Evolutionary conservation across 805 yeast genomes (phyloP), one percentile per base, ranked within the genome.

Genomic region (Wickerhamiella spandovensis): DNA sequence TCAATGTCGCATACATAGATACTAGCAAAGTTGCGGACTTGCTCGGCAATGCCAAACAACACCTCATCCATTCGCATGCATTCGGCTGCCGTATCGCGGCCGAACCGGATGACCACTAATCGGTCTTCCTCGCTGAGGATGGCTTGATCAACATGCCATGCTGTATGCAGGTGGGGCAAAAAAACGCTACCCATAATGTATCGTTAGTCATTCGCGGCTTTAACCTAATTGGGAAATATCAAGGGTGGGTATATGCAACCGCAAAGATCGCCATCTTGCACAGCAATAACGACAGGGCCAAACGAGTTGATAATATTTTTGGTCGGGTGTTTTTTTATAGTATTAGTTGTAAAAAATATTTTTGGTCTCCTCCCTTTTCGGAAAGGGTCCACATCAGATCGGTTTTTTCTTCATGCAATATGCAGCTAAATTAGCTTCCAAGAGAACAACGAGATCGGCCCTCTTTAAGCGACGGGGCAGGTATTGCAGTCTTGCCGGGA

Each of bases 61-160:
- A 85, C 59, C 64, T 89, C 96, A 69, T 92, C 98, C 84, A 90
- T 86, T 43, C 79, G 68, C 88, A 88, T 82, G 61, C 96, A 87
- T 44, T 82, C 84, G 46, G 76, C 73, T 55, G 83, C 85, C 48
- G 63, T 56, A 54, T 84, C 95, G 43, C 82, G 69, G 1, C 98
- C 98, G 64, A 92, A 92, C 37, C 98, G 72, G 17, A 92, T 77
- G 10, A 89, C 81, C 23, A 92, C 97, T 7, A 92, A 66, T 51
- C 95, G 69, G 48, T 86, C 95, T 52, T 84, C 94, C 61, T 92
- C 98, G 7, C 64, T 78, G 21, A 92, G 72, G 38, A 92, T 92
- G 6, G 98, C 95, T 63, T 92, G 97, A 67, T 92, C 98, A 30
- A 92, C 97, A 61, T 92, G 98, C 97, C 95, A 87, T 5, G 95